A percentile compares a stretch with the other conserved stretches of the same genome.
Conservation (phyloP, 192 early-diverging fungal species). For the Backusella tarrabulga region DNA sequence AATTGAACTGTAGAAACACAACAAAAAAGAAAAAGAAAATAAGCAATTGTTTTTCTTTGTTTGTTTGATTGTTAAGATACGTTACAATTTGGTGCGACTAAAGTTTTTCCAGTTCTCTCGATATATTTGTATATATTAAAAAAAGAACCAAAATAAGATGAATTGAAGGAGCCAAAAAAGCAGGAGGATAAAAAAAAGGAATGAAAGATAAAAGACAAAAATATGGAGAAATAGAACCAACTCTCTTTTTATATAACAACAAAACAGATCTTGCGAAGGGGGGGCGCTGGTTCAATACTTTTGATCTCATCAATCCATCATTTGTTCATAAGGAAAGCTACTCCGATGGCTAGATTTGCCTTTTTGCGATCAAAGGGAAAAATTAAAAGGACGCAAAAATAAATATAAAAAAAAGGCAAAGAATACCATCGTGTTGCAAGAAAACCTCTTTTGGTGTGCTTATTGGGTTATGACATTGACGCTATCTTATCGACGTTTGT, state of each 20-base stretch:
- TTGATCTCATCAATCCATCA: not conserved
- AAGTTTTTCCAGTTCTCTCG: not conserved
- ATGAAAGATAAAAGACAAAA: not conserved
- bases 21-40: not conserved
- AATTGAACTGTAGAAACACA: not conserved
- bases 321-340: not conserved
- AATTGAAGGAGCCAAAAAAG: not conserved
- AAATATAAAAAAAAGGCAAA: constrained; percentile 11
- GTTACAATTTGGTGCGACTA: not conserved
- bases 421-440: not conserved
- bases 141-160: not conserved
- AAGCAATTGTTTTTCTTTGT: not conserved
- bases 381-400: not conserved
- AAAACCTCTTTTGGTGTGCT: not conserved
- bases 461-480: not conserved
- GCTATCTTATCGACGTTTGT: not conserved
- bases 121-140: not conserved
- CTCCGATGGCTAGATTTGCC: constrained; percentile 11
- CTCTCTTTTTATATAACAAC: not conserved
- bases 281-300: not conserved
- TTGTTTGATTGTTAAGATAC: not conserved
- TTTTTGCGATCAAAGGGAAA: not conserved
- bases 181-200: not conserved
- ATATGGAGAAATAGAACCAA: not conserved
- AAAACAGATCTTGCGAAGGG: not conserved